Evolutionary conservation across 257 asterid species (phyloP), one percentile per base, ranked within the genome.

Genomic region (Solanum lycopersicoides): DNA sequence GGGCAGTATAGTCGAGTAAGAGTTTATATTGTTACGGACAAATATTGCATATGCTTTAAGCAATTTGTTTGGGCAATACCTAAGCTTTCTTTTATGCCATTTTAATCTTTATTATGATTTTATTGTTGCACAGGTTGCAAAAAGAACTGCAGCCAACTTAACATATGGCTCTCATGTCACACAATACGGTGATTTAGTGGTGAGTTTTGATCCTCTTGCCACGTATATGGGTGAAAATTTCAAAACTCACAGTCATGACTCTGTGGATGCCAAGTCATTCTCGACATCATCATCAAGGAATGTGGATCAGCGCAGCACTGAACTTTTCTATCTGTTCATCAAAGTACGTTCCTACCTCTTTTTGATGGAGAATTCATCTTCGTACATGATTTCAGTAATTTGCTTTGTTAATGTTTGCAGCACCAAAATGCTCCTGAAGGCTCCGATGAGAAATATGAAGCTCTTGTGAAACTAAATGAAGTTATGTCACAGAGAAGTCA

Each of bases 281-380:
- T 53, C 45, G 1, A 42, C 12, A 87, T 86, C 95, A 87, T 86
- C 95, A 83, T 89, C 94, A 65, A 90, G 89, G 89, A 91, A 90
- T 75, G 91, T 94, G 84, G 93, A 94, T 87, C 99, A 96, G 87
- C 96, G 97, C 0, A 98, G 93, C 84, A 95, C 98, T 86, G 99
- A 95, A 90, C 94, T 96, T 47, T 77, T 96, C 86, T 96, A 96
- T 85, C 94, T 94, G 86, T 94, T 98, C 98, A 93, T 93, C 87
- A 96, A 96, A 98, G 99, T 95, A 45, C 11, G 66, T 45, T 79
- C 12, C 37, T 28, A 45, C 28, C 66, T 45, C 41, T 16, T 28
- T 79, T 79, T 9, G 1, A 28, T 45, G 3, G 30, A 16, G 30
- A 9, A 30, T 79, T 16, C 18, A 16, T 79, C 15, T 25, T 79